Percentiles rank a stretch among this genome's conserved stretches.
Conservation (phyloP, 371 early-diverging fungal genomes). For the Circinella umbellata region DNA sequence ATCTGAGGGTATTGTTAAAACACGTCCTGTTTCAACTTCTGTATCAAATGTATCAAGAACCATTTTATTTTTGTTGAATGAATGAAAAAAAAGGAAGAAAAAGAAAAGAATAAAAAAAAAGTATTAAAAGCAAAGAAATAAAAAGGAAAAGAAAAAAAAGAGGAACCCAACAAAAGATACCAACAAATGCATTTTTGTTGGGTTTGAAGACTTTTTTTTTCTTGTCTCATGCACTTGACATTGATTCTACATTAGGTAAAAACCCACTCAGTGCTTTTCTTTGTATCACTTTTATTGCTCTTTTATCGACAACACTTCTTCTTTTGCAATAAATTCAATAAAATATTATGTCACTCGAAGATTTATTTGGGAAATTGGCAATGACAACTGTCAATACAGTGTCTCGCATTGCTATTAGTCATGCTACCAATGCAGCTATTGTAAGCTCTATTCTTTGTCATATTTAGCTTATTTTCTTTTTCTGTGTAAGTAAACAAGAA, state of each 20-base stretch:
- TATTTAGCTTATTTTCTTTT: background rate
- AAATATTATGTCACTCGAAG: slow-evolving; percentile 55
- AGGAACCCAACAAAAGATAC: background rate
- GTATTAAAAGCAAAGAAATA: background rate
- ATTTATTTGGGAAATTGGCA: slow-evolving; percentile 70
- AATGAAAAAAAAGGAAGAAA: background rate
- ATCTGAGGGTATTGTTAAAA: slow-evolving; percentile 51
- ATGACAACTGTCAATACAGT: slow-evolving; percentile 74
- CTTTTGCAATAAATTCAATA: too few relatives aligned
- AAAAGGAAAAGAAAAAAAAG: background rate
- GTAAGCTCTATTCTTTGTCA: slow-evolving; percentile 30
- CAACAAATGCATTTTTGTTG: slow-evolving; percentile 5
- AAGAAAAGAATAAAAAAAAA: background rate
- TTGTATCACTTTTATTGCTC: background rate
- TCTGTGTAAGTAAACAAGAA: background rate
- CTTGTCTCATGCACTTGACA: slow-evolving; percentile 3
- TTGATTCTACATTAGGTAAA: background rate
- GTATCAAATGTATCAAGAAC: slow-evolving; percentile 29
- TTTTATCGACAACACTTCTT: background rate
- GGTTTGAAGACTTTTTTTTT: background rate
- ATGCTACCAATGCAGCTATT: slow-evolving; percentile 71
- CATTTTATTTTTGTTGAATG: background rate
- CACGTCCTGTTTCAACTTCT: slow-evolving; percentile 46
- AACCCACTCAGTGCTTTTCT: background rate
- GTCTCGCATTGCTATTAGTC: slow-evolving; percentile 74